Evolutionary conservation across 2,329 filamentous ascomycete genomes (phyloP).

Genomic region (Metarhizium brunneum): DNA sequence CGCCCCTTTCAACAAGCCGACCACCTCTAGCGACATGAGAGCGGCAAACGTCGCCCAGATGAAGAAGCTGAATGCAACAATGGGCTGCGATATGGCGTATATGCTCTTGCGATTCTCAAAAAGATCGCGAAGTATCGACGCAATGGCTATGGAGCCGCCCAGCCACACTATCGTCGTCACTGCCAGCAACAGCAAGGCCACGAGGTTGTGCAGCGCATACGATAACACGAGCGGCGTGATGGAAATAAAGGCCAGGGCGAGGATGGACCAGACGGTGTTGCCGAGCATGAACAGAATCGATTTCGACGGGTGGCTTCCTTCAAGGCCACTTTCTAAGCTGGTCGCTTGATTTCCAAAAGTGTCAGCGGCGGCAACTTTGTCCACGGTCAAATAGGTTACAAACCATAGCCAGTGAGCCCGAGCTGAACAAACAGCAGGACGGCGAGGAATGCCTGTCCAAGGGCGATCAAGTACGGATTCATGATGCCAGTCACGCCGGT

Average conservation of each 20-base stretch:
- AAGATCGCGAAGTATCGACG: neutral
- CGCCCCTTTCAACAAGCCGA: constrained; percentile 2
- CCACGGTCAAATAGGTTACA: neutral
- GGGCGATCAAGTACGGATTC: neutral
- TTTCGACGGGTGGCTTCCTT: neutral
- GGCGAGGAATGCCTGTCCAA: neutral
- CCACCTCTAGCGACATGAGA: constrained; percentile 3
- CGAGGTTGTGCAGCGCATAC: constrained; percentile 2
- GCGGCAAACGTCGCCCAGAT: constrained; percentile 2
- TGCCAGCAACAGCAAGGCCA: neutral
- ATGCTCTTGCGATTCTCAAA: neutral
- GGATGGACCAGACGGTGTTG: constrained; percentile 5
- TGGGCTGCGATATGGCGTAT: neutral
- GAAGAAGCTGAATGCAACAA: constrained; percentile 4
- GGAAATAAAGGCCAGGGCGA: constrained; percentile 3
- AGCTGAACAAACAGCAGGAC: constrained; percentile 2
- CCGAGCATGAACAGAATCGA: constrained; percentile 3
- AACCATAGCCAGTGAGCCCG: constrained; percentile 4
- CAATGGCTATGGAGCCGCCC: constrained; percentile 4
- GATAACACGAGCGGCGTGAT: constrained; percentile 2
- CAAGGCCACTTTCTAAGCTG: neutral
- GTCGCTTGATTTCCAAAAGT: neutral
- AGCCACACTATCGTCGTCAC: constrained; percentile 1
- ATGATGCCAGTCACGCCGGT: neutral
- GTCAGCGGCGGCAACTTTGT: neutral